Evolutionary conservation across 257 asterid species (phyloP), one percentile per base, ranked within the genome.

Genomic region (Solanum ossicruentum): DNA sequence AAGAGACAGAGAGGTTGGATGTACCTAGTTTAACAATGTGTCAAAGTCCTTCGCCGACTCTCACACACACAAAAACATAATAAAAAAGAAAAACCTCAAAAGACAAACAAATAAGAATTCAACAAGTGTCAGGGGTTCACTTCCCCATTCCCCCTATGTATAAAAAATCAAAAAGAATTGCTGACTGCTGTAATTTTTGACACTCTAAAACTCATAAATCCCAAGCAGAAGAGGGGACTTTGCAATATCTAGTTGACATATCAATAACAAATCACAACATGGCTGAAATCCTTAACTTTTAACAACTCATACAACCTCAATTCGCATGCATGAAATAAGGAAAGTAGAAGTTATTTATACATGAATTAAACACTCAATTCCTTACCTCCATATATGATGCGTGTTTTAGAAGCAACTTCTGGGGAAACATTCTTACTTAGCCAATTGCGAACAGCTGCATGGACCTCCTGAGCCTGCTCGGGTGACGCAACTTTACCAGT

Each of bases 391-490:
- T 97, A 97, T 75, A 95, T 95, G 86, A 97, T 92, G 82, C 99
- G 95, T 13, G 96, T 92, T 90, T 92, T 93, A 54, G 99, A 95
- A 80, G 98, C 97, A 88, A 94, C 98, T 88, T 95, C 98, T 55
- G 95, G 86, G 10, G 98, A 95, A 58, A 92, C 98, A 84, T 95
- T 94, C 93, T 95, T 93, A 80, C 91, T 89, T 65, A 97, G 95
- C 98, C 99, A 97, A 90, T 94, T 97, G 79, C 99, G 96, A 86
- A 94, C 92, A 83, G 99, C 99, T 75, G 87, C 91, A 75, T 97
- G 99, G 85, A 97, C 99, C 89, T 97, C 99, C 89, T 97, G 99
- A 82, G 99, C 99, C 92, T 97, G 99, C 92, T 94, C 95, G 6
- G 99, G 99, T 83, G 99, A 70, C 80, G 99, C 99, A 87, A 95